A percentile compares a stretch with the other conserved stretches of the same genome.
Evolutionary conservation across 768 basidiomycete genomes (phyloP).

Genomic region (Lactarius vividus): DNA sequence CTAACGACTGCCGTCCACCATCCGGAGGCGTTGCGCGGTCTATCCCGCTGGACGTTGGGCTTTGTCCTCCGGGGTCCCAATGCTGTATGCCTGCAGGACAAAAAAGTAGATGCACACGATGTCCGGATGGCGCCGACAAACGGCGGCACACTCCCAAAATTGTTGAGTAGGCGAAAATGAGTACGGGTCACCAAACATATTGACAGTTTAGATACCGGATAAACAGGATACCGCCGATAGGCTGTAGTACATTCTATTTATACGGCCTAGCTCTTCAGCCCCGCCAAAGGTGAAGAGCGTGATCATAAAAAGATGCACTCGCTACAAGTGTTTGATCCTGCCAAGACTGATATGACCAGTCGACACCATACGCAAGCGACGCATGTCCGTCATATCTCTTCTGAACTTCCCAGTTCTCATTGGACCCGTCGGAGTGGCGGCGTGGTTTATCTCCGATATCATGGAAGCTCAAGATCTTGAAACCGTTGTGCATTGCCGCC

Average conservation of each 20-base stretch:
- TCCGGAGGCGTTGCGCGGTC: constrained; percentile 64
- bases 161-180: not conserved
- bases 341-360: constrained; percentile 66
- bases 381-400: constrained; percentile 71
- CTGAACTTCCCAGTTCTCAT: constrained; percentile 39
- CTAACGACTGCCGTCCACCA: constrained; percentile 60
- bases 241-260: not conserved
- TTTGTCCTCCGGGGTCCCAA: constrained; percentile 65
- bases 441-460: constrained; percentile 14
- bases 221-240: constrained; percentile 9
- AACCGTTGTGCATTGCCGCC: constrained; percentile 98
- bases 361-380: constrained; percentile 87
- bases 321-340: constrained; percentile 55
- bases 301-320: constrained; percentile 96
- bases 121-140: constrained; percentile 23
- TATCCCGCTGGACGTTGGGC: constrained; percentile 68
- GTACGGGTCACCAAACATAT: not conserved
- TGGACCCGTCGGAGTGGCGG: constrained; percentile 7
- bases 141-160: constrained; percentile 13
- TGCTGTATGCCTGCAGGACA: constrained; percentile 45
- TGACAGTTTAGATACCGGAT: not conserved
- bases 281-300: constrained; percentile 74
- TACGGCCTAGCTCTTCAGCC: constrained; percentile 41
- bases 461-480: constrained; percentile 70
- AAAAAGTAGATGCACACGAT: constrained; percentile 20